phyloP scores from a whole-genome alignment of 2,329 filamentous ascomycete genomes.

The Phyllachora maydis region DNA sequence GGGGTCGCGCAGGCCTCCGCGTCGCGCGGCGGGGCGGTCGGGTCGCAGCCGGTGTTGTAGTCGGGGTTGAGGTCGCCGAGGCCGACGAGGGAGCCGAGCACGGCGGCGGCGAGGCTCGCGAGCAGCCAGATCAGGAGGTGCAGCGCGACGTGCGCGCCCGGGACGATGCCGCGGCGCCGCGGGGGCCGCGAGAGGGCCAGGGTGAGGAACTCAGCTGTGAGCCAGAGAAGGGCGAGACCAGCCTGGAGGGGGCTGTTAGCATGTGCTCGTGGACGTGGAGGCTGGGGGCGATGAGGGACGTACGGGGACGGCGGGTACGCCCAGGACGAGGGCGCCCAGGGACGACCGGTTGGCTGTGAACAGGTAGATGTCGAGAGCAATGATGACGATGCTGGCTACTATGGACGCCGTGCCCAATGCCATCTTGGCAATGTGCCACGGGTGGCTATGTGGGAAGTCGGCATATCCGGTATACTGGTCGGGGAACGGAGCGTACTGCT shows the following conservation, averaged over 20 bases:
- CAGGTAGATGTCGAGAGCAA: constrained; percentile 4
- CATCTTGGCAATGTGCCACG: constrained; percentile 3
- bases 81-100: constrained; percentile 5
- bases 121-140: constrained; percentile 19
- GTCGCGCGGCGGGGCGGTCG: constrained; percentile 2
- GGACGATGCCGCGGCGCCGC: constrained; percentile 15
- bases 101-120: constrained; percentile 8
- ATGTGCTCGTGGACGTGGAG: not conserved
- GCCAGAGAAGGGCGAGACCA: constrained; percentile 15
- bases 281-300: not conserved
- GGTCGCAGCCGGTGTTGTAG: constrained; percentile 4
- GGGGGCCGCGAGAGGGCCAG: constrained; percentile 11
- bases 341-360: not conserved
- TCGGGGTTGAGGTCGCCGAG: constrained; percentile 2
- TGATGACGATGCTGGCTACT: constrained; percentile 2
- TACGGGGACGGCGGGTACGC: constrained; percentile 3
- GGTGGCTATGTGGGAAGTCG: constrained; percentile 1
- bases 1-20: constrained; percentile 3
- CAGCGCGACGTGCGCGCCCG: constrained; percentile 19
- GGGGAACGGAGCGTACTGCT: not conserved
- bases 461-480: not conserved
- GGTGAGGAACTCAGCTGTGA: constrained; percentile 15
- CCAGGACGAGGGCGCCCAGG: constrained; percentile 1
- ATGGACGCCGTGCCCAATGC: constrained; percentile 3
- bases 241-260: constrained; percentile 10